phyloP scores from a whole-genome alignment of 805 yeast genomes.

The Henningerozyma blattae region DNA sequence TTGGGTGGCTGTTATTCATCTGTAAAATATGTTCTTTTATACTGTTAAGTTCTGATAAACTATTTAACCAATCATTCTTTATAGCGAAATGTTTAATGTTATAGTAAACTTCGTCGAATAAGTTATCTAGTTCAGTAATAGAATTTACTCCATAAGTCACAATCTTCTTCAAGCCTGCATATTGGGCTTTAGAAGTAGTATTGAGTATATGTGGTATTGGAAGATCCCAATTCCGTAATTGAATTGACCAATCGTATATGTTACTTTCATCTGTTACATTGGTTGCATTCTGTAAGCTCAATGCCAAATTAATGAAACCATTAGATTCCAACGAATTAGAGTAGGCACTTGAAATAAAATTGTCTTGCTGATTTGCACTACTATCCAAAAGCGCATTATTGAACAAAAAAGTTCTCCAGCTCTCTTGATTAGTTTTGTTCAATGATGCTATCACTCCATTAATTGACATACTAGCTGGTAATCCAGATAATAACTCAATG shows the following conservation, averaged over 20 bases:
- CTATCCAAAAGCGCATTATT: conserved; percentile 48
- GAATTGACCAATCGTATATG: conserved; percentile 60
- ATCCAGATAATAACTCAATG: conserved; percentile 50
- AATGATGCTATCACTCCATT: conserved; percentile 37
- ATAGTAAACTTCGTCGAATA: conserved; percentile 3
- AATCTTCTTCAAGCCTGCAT: conserved; percentile 37
- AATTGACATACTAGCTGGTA: conserved; percentile 47
- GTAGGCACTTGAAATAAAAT: conserved; percentile 3
- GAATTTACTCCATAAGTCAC: conserved; percentile 8
- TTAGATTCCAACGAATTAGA: conserved; percentile 32
- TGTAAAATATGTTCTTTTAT: too few relatives aligned
- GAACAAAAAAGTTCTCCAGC: conserved; percentile 37
- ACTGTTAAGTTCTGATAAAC: conserved; percentile 6
- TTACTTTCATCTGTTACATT: conserved; percentile 9
- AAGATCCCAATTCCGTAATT: conserved; percentile 64
- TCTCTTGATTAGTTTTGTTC: conserved; percentile 19
- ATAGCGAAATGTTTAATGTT: conserved; percentile 5
- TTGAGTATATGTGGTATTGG: conserved; percentile 32
- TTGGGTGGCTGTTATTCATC: too few relatives aligned
- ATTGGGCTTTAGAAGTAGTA: conserved; percentile 37
- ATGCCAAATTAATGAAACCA: conserved; percentile 50
- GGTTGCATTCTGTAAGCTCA: conserved; percentile 24
- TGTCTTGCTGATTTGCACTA: conserved; percentile 7
- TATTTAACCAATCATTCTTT: conserved; percentile 12
- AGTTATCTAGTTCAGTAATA: conserved; percentile 2